Base-by-base conservation (phyloP, 2,329 filamentous ascomycete species). In the Hypoxylon sp. region DNA sequence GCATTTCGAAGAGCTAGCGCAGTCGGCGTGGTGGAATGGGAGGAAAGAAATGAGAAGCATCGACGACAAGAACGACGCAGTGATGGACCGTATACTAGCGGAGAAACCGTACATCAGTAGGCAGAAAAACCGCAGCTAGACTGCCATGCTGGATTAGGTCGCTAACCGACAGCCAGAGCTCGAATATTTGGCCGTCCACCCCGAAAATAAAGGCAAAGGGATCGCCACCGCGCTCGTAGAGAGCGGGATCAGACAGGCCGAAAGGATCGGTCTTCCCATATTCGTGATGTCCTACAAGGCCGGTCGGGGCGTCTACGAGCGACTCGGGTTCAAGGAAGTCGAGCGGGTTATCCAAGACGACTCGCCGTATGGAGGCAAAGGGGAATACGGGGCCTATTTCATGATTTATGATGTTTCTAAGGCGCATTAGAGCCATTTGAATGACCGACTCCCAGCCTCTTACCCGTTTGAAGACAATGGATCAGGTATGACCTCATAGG, bases 131-230 rank as follows among this genome's bases (percentile, higher is more conserved):
- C 3, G 11, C 24, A 12, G 14, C 33, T 16, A 6, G 4, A 18
- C 5, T 45, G n/a, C 24, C n/a, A 36, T 18, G n/a, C 9, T 16
- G 32, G 50, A 40, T 8, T 20, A 12, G n/a, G 16, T 20, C 28
- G 42, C 50, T 61, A 26, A 54, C 18, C n/a, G 22, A 16, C 30
- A 20, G 24, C 3, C 28, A 74, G 62, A 49, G 5, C 70, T 76
- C 4, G 73, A 75, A 8, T 76, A 72, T 50, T 45, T 76, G 20
- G 74, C 74, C 14, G 74, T 76, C 4, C 72, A 75, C 50, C 74
- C 74, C 0, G 72, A 76, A 3, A 68, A 71, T 14, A 67, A 72
- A 55, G 66, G 73, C 7, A 70, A 74, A 32, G 74, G 75, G 6
- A 63, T 77, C 30, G 74, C 60, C 1, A 71, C 68, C 0, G 48